Conservation (phyloP, 192 early-diverging fungal species). For the Glomus cerebriforme region DNA sequence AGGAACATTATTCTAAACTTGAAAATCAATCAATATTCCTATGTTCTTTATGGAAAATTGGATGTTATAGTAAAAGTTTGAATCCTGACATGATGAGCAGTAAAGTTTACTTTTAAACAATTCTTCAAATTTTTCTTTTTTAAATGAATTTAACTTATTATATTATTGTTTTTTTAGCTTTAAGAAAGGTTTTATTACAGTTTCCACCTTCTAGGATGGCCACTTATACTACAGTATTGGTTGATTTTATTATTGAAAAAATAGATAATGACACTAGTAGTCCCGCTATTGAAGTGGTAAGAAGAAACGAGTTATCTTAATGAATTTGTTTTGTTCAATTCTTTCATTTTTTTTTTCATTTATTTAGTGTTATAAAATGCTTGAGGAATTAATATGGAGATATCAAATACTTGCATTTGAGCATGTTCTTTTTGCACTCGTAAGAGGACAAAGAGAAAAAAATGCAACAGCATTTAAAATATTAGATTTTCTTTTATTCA, state of each 20-base stretch:
- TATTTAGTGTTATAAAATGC: conserved; percentile 34
- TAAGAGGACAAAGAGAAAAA: conserved; percentile 57
- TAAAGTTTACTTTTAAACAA: background rate
- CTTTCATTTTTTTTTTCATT: background rate
- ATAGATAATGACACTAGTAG: conserved; percentile 36
- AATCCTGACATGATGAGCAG: conserved; percentile 15
- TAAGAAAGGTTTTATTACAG: conserved; percentile 66
- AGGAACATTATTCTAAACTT: conserved; percentile 58
- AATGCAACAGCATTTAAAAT: conserved; percentile 52
- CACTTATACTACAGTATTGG: conserved; percentile 63
- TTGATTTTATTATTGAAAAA: conserved; percentile 61
- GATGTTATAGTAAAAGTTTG: conserved; percentile 42
- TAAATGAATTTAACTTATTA: background rate
- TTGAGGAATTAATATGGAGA: conserved; percentile 74
- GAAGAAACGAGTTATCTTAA: background rate
- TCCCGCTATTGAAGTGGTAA: conserved; percentile 31
- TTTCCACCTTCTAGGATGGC: conserved; percentile 75
- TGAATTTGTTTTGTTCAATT: background rate
- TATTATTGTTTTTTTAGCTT: conserved; percentile 34
- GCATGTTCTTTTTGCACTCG: conserved; percentile 69
- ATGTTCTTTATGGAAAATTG: conserved; percentile 64
- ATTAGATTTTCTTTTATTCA: conserved; percentile 55
- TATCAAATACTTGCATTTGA: conserved; percentile 68
- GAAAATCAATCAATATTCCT: conserved; percentile 68
- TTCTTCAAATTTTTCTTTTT: background rate